Evolutionary conservation across 163 green algal species (phyloP).

Genomic region (Chlamydomonas reinhardtii): DNA sequence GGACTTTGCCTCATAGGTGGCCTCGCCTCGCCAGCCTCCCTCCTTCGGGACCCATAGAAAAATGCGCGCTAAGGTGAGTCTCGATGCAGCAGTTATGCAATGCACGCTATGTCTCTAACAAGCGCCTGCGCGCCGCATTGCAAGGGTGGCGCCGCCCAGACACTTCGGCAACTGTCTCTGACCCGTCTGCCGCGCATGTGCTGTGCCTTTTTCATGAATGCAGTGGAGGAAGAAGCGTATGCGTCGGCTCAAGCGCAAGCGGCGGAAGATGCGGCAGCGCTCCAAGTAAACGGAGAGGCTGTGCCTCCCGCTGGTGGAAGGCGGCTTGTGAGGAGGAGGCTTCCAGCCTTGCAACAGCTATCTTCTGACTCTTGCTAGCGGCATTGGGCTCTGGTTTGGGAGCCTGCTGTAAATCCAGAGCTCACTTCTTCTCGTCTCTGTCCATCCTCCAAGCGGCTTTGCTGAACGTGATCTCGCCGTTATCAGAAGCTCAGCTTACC

Average conservation of each 20-base stretch:
- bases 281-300: conserved; percentile 64
- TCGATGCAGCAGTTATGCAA: background rate
- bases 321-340: conserved; percentile 2
- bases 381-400: conserved; percentile 32
- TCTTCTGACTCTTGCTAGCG: conserved; percentile 1
- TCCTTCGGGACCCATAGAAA: background rate
- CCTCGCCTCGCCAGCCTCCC: too few relatives aligned
- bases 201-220: background rate
- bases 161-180: too few relatives aligned
- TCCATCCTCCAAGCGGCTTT: background rate
- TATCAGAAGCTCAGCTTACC: too few relatives aligned
- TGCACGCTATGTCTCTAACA: too few relatives aligned
- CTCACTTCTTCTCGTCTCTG: background rate
- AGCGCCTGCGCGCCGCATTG: background rate
- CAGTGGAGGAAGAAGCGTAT: conserved; percentile 89
- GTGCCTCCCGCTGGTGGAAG: background rate
- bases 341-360: background rate
- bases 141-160: too few relatives aligned
- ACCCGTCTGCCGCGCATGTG: background rate
- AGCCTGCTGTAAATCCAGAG: conserved; percentile 45
- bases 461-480: too few relatives aligned
- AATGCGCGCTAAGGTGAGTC: background rate
- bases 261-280: conserved; percentile 85
- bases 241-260: conserved; percentile 86
- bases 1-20: too few relatives aligned